Conservation (phyloP, 2,329 filamentous ascomycete species). For the Trichoderma harzianum region DNA sequence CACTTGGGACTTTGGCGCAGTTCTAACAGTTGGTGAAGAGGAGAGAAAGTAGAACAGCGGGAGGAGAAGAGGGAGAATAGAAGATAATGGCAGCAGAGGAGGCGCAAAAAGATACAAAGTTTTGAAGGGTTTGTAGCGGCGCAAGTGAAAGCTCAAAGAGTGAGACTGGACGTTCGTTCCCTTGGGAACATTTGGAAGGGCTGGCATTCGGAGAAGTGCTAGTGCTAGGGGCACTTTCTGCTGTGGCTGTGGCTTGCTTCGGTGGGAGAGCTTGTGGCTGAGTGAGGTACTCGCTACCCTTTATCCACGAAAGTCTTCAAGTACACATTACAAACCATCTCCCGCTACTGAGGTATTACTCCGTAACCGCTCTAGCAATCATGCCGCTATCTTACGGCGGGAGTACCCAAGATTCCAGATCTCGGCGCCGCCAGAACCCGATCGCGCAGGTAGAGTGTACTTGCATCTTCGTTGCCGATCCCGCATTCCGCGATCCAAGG, state of each 20-base stretch:
- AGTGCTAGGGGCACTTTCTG: neutral
- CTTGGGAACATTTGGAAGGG: neutral
- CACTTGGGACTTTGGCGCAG: neutral
- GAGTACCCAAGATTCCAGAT: neutral
- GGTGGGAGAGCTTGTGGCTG: neutral
- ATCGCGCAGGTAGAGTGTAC: neutral
- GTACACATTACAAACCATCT: neutral
- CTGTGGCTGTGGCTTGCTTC: neutral
- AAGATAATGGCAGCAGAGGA: neutral
- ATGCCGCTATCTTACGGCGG: neutral
- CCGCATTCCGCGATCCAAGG: neutral
- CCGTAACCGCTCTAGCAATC: neutral
- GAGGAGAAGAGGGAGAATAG: neutral
- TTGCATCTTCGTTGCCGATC: neutral
- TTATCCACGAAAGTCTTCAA: neutral
- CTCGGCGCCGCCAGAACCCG: neutral
- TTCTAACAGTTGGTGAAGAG: neutral
- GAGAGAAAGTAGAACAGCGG: neutral
- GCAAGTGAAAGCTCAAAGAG: neutral
- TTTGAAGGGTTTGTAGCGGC: neutral
- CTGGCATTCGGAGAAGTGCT: neutral
- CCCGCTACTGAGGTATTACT: neutral
- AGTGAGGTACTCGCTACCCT: neutral
- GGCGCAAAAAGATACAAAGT: neutral
- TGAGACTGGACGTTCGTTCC: constrained; percentile 3